These are phyloP conservation scores for Suillus variegatus DNA, from an alignment of 768 basidiomycete species.

Conservation along the genomic window DNA sequence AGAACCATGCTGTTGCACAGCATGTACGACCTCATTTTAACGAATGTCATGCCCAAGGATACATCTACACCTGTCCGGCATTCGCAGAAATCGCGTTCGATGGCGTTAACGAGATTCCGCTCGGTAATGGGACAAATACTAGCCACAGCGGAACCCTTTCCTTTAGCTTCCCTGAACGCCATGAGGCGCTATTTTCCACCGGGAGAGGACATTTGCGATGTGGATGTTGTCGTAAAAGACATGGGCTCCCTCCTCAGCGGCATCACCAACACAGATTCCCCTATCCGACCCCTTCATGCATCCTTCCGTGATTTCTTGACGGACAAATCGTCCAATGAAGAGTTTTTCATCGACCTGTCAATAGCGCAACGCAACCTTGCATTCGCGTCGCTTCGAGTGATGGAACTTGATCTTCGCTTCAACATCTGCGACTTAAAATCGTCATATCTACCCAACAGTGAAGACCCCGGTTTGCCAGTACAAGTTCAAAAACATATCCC, in stretches of 20 bases:
- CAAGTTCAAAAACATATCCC: no score
- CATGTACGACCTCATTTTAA: conserved; percentile 9
- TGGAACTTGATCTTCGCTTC: conserved; percentile 34
- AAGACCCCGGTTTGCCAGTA: no score
- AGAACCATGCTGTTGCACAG: neutral
- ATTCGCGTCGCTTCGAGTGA: conserved; percentile 23
- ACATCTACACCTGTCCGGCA: no score
- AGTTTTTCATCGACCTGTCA: conserved; percentile 16
- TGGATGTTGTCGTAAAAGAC: no score
- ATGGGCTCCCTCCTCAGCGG: conserved; percentile 15
- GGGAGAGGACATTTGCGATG: no score
- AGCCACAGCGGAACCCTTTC: conserved; percentile 3
- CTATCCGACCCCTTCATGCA: conserved; percentile 24
- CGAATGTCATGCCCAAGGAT: neutral
- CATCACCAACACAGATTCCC: neutral
- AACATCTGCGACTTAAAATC: conserved; percentile 35
- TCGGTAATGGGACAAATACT: conserved; percentile 8
- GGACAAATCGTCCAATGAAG: conserved; percentile 9
- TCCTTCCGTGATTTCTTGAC: conserved; percentile 31
- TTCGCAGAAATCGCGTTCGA: neutral
- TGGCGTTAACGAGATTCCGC: neutral
- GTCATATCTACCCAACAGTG: conserved; percentile 30
- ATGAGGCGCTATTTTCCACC: conserved; percentile 1
- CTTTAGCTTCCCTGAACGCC: neutral
- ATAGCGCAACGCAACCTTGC: conserved; percentile 21